Percentiles rank a stretch among this genome's conserved stretches.
phyloP scores from a whole-genome alignment of 2,329 filamentous ascomycete genomes.

The Alternaria rosae region DNA sequence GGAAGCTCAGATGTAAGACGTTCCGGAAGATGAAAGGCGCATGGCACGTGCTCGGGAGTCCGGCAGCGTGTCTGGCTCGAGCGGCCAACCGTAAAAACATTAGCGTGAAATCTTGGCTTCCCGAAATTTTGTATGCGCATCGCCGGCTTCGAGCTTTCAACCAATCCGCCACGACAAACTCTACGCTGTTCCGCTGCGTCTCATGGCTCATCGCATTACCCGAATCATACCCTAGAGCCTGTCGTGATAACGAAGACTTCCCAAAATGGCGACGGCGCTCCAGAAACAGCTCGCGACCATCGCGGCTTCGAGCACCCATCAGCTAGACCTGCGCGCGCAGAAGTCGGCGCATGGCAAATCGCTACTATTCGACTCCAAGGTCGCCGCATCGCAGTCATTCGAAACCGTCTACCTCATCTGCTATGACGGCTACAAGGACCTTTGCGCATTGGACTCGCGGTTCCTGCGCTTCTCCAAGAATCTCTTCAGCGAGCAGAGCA shows the following conservation, averaged over 20 bases:
- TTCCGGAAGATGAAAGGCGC: constrained; percentile 14
- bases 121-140: constrained; percentile 27
- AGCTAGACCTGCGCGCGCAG: constrained; percentile 91
- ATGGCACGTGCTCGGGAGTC: constrained; percentile 20
- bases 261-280: constrained; percentile 76
- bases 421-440: constrained; percentile 85
- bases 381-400: constrained; percentile 88
- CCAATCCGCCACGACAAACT: constrained; percentile 27
- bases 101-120: constrained; percentile 33
- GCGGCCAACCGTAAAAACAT: constrained; percentile 20
- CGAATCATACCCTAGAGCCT: not conserved
- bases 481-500: constrained; percentile 94
- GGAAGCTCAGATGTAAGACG: not conserved
- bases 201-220: constrained; percentile 31
- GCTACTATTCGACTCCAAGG: constrained; percentile 85
- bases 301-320: constrained; percentile 85
- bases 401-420: constrained; percentile 88
- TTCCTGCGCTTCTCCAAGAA: constrained; percentile 77
- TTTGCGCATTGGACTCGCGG: constrained; percentile 84
- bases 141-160: constrained; percentile 4
- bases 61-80: constrained; percentile 9
- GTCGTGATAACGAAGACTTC: not conserved
- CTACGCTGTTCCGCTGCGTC: constrained; percentile 26
- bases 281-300: constrained; percentile 94
- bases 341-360: constrained; percentile 92